These are phyloP conservation scores for Fremontodendron californicum DNA, from an alignment of 345 rosid genomes.

Conservation along the genomic window DNA sequence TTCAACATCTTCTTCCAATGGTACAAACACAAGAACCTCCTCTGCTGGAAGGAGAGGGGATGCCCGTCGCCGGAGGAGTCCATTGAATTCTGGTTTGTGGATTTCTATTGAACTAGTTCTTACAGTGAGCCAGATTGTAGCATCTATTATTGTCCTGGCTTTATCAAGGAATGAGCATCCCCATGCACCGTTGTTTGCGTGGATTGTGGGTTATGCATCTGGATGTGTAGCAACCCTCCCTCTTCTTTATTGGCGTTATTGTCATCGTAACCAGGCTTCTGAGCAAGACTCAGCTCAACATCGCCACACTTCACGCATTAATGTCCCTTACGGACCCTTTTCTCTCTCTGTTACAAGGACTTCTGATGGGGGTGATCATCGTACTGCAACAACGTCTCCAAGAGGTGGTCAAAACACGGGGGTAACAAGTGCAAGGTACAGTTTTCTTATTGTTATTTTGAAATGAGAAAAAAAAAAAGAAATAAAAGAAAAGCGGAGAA, in stretches of 20 bases:
- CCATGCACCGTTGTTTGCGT: slow-evolving; percentile 64
- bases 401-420: slow-evolving; percentile 53
- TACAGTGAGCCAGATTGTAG: slow-evolving; percentile 91
- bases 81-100: no score
- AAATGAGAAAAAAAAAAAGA: not conserved
- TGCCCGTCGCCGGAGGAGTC: no score
- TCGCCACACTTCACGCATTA: slow-evolving; percentile 60
- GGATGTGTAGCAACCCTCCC: slow-evolving; percentile 91
- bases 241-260: slow-evolving; percentile 83
- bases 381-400: slow-evolving; percentile 36
- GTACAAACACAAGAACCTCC: no score
- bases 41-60: no score
- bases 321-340: slow-evolving; percentile 66
- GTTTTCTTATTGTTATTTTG: slow-evolving; percentile 1
- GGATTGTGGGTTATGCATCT: slow-evolving; percentile 89
- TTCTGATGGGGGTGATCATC: slow-evolving; percentile 65
- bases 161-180: slow-evolving; percentile 76
- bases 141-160: slow-evolving; percentile 69
- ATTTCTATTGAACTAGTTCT: no score
- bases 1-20: slow-evolving; percentile 40
- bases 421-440: slow-evolving; percentile 61
- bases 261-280: slow-evolving; percentile 56
- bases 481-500: no score
- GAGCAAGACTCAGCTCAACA: slow-evolving; percentile 67
- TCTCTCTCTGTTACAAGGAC: slow-evolving; percentile 64